These are phyloP conservation scores for Rhodotorula kratochvilovae DNA, from an alignment of 768 basidiomycete species.

Conservation along the genomic window DNA sequence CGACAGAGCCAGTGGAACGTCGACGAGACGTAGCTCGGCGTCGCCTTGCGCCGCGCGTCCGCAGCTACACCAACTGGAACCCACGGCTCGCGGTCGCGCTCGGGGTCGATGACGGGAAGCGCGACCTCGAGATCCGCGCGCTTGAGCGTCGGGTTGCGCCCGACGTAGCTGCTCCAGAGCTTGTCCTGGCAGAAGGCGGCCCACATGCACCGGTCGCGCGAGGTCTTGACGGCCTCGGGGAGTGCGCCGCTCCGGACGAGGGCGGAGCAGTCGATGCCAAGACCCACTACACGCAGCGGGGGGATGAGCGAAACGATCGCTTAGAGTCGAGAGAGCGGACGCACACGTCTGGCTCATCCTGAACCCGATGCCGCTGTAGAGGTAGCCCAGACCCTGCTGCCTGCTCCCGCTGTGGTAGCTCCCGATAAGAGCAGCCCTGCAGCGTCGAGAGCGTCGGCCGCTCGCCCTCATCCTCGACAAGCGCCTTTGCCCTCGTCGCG, in stretches of 20 bases:
- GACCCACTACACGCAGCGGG: conserved; percentile 1
- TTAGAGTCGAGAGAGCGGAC: neutral
- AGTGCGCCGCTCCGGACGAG: conserved; percentile 26
- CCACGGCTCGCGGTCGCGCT: conserved; percentile 14
- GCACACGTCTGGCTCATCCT: neutral
- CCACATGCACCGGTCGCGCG: conserved; percentile 34
- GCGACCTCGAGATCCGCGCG: conserved; percentile 14
- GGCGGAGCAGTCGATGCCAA: conserved; percentile 29
- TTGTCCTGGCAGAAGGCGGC: conserved; percentile 38
- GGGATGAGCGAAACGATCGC: neutral
- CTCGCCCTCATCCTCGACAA: conserved; percentile 33
- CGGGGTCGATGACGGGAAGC: conserved; percentile 15
- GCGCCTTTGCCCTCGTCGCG: conserved; percentile 5
- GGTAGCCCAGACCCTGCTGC: conserved; percentile 3
- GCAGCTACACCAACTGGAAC: neutral
- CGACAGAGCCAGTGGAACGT: conserved; percentile 24
- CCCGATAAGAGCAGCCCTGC: conserved; percentile 32
- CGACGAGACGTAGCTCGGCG: neutral
- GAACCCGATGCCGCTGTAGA: conserved; percentile 26
- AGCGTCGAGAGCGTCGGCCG: conserved; percentile 25
- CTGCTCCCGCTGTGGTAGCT: conserved; percentile 17
- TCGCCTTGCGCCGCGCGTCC: neutral
- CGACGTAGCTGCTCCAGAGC: conserved; percentile 41
- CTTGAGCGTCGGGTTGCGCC: conserved; percentile 22
- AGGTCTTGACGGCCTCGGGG: conserved; percentile 5